These are phyloP conservation scores for Phylloporus arenicola DNA, from an alignment of 768 basidiomycete genomes.

Conservation along the genomic window DNA sequence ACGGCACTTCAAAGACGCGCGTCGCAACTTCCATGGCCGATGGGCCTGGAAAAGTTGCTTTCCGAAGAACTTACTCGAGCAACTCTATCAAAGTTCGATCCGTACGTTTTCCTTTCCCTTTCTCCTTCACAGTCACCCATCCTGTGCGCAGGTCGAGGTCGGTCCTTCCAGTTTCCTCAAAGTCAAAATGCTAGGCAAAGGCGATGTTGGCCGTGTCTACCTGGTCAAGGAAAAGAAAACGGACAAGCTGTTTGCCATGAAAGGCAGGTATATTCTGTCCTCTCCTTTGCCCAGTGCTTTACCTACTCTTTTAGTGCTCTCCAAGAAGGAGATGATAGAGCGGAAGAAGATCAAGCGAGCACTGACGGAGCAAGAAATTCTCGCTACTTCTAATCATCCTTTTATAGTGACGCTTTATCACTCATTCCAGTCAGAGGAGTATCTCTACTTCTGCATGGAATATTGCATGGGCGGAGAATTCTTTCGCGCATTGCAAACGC, in stretches of 20 bases:
- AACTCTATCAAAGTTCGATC: constrained; percentile 94
- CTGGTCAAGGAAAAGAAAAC: constrained; percentile 98
- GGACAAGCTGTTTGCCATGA: constrained; percentile 96
- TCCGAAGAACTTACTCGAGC: constrained; percentile 93
- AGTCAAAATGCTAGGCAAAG: constrained; percentile 96
- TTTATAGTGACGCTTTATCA: constrained; percentile 99
- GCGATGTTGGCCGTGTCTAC: constrained; percentile 98
- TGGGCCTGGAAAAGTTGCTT: constrained; percentile 62
- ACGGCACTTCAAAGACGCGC: constrained; percentile 36
- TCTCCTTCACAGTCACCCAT: constrained; percentile 1
- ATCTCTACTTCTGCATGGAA: constrained; percentile 98
- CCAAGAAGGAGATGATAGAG: constrained; percentile 99
- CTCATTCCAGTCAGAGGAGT: constrained; percentile 97
- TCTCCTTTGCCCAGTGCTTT: constrained; percentile 4
- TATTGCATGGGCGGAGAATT: constrained; percentile 99
- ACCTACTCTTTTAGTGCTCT: constrained; percentile 64
- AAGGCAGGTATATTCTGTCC: constrained; percentile 57
- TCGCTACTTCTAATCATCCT: constrained; percentile 97
- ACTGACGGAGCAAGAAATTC: constrained; percentile 96
- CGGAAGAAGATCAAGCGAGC: constrained; percentile 99
- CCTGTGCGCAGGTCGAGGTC: constrained; percentile 72
- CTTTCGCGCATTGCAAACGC: constrained; percentile 93
- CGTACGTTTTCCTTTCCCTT: constrained; percentile 40
- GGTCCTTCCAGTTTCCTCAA: constrained; percentile 92
- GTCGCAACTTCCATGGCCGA: constrained; percentile 41